Conservation (phyloP, 176 grass and related monocot species). For the Chrysopogon serrulatus region DNA sequence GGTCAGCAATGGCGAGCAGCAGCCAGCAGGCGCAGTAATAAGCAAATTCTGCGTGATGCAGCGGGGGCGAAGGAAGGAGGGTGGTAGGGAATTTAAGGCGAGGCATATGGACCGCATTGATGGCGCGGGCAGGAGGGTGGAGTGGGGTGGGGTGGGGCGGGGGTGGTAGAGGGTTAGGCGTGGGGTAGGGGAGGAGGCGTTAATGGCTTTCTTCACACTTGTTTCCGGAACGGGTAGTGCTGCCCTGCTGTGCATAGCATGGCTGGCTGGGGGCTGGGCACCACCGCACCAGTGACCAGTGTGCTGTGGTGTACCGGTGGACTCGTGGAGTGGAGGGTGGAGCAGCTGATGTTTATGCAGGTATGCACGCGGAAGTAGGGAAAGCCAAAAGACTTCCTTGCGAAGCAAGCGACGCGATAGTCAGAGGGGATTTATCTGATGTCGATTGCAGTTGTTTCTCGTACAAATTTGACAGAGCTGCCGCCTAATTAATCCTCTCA, state of each 20-base stretch:
- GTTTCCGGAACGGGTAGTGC: neutral
- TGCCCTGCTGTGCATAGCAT: neutral
- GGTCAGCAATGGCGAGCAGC: neutral
- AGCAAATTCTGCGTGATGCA: neutral
- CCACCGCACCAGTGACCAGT: neutral
- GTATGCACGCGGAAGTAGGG: neutral
- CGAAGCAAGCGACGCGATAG: conserved; percentile 1
- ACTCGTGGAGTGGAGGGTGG: no score
- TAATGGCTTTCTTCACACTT: conserved; percentile 26
- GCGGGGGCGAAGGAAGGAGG: neutral
- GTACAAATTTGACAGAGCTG: neutral
- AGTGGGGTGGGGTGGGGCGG: neutral
- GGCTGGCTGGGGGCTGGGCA: neutral
- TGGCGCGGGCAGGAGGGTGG: neutral
- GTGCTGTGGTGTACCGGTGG: neutral
- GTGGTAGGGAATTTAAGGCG: conserved; percentile 2
- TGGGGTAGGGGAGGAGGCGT: conserved; percentile 20
- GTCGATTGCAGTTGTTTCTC: neutral
- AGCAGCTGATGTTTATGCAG: neutral
- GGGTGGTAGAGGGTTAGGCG: conserved; percentile 8
- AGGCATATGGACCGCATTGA: conserved; percentile 32
- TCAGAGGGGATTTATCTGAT: neutral
- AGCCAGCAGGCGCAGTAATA: neutral
- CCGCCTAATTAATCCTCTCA: neutral
- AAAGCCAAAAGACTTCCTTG: neutral